phyloP scores from a whole-genome alignment of 208 protist genomes.

The Wallacemonas sp. region DNA sequence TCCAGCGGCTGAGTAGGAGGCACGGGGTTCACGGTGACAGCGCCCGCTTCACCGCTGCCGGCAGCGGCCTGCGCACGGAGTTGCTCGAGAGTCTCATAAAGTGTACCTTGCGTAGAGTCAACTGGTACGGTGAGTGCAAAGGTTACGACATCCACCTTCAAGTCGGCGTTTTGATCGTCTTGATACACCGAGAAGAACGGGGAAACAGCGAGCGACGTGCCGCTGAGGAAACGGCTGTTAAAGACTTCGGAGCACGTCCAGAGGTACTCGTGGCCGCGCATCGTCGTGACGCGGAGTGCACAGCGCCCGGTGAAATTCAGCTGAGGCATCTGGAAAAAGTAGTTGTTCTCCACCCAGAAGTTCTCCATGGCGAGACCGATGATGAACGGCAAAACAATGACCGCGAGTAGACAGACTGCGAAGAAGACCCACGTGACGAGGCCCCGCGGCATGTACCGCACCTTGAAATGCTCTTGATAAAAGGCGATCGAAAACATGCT shows the following conservation, averaged over 20 bases:
- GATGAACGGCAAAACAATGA: constrained; percentile 57
- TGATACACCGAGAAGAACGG: constrained; percentile 61
- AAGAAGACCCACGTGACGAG: constrained; percentile 63
- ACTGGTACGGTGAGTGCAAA: constrained; percentile 65
- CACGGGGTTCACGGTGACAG: neutral
- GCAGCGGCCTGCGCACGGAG: neutral
- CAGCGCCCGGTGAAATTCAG: constrained; percentile 60
- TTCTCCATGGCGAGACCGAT: constrained; percentile 70
- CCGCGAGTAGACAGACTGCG: constrained; percentile 44
- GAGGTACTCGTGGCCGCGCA: constrained; percentile 56
- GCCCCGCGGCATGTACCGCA: constrained; percentile 59
- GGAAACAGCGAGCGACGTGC: constrained; percentile 26
- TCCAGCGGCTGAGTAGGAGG: constrained; percentile 32
- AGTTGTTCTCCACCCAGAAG: constrained; percentile 69
- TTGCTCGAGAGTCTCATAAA: constrained; percentile 15
- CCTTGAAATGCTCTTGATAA: constrained; percentile 73
- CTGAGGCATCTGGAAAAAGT: constrained; percentile 44
- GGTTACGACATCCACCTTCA: constrained; percentile 32
- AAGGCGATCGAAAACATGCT: constrained; percentile 27
- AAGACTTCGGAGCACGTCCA: constrained; percentile 77
- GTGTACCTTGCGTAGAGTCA: constrained; percentile 16
- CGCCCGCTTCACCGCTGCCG: neutral
- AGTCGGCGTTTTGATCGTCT: constrained; percentile 44
- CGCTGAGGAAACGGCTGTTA: constrained; percentile 43
- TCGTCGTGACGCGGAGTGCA: constrained; percentile 53